Evolutionary conservation across 371 early-diverging fungal genomes (phyloP).

Genomic region (Haplosporangium sp.): DNA sequence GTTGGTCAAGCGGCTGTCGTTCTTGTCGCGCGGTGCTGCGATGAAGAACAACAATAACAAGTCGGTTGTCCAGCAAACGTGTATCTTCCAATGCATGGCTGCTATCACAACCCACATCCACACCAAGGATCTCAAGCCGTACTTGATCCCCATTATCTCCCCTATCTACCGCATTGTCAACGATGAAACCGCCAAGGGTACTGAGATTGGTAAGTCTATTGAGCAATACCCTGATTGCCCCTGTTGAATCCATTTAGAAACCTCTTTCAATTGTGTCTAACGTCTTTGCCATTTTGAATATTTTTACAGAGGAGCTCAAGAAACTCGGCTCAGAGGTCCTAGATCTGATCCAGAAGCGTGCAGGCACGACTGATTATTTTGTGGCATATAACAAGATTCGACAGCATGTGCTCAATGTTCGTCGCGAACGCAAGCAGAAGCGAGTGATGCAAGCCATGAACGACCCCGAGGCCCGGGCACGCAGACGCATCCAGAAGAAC

Average conservation of each 20-base stretch:
- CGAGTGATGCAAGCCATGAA: conserved; percentile 76
- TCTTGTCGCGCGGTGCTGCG: conserved; percentile 73
- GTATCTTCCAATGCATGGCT: conserved; percentile 92
- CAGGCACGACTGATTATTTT: conserved; percentile 83
- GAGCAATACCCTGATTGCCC: not conserved
- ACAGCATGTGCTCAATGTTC: conserved; percentile 65
- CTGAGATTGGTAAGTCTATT: conserved; percentile 62
- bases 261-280: not conserved
- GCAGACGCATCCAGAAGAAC: conserved; percentile 72
- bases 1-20: conserved; percentile 75
- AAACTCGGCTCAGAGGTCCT: conserved; percentile 84
- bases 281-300: not conserved
- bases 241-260: not conserved
- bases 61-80: conserved; percentile 67
- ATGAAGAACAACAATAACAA: conserved; percentile 45
- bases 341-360: conserved; percentile 78
- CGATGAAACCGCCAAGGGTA: conserved; percentile 75
- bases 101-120: conserved; percentile 79
- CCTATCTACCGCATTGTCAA: conserved; percentile 86
- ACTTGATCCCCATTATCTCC: conserved; percentile 77
- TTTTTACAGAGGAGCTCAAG: conserved; percentile 74
- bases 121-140: conserved; percentile 66
- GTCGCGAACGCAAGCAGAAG: conserved; percentile 75
- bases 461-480: conserved; percentile 75
- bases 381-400: conserved; percentile 79